phyloP scores from a whole-genome alignment of 2,329 filamentous ascomycete genomes.

The Sporothrix inflata region DNA sequence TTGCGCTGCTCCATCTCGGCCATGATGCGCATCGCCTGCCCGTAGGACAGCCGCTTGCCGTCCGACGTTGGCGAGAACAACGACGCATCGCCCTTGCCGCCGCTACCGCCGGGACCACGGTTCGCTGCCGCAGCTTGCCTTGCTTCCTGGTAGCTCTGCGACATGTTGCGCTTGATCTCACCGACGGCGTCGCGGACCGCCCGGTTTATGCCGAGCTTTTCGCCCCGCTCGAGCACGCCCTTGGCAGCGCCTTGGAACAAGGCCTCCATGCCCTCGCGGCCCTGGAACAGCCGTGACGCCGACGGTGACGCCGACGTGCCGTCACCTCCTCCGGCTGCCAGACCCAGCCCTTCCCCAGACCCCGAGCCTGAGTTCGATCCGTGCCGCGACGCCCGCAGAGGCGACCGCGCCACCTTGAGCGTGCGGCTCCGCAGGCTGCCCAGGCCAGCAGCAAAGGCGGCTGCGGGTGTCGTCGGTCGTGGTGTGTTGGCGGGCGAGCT shows the following conservation, averaged over 20 bases:
- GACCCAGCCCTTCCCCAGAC: background rate
- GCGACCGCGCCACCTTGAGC: constrained; percentile 46
- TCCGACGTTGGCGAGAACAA: background rate
- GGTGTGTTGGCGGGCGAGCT: constrained; percentile 33
- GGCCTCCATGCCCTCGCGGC: constrained; percentile 65
- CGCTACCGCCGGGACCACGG: background rate
- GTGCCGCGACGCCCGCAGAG: constrained; percentile 39
- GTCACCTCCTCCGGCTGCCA: background rate
- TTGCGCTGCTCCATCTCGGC: constrained; percentile 60
- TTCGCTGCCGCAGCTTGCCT: constrained; percentile 45
- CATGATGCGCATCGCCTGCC: constrained; percentile 18
- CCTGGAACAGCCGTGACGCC: constrained; percentile 54
- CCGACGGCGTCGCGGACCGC: constrained; percentile 79
- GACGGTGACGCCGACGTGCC: constrained; percentile 43
- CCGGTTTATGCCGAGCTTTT: constrained; percentile 78
- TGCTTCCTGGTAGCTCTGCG: constrained; percentile 66
- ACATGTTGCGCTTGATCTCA: constrained; percentile 77
- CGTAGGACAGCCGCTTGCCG: constrained; percentile 13
- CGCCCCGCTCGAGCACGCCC: constrained; percentile 71
- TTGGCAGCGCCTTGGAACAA: constrained; percentile 77
- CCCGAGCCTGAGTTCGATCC: background rate
- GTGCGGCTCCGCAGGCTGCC: constrained; percentile 48
- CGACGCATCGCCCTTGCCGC: background rate
- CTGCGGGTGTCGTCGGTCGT: constrained; percentile 33
- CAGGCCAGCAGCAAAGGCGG: constrained; percentile 34